These are phyloP conservation scores for Saitoella complicata DNA, from an alignment of 805 yeast genomes.

Conservation along the genomic window DNA sequence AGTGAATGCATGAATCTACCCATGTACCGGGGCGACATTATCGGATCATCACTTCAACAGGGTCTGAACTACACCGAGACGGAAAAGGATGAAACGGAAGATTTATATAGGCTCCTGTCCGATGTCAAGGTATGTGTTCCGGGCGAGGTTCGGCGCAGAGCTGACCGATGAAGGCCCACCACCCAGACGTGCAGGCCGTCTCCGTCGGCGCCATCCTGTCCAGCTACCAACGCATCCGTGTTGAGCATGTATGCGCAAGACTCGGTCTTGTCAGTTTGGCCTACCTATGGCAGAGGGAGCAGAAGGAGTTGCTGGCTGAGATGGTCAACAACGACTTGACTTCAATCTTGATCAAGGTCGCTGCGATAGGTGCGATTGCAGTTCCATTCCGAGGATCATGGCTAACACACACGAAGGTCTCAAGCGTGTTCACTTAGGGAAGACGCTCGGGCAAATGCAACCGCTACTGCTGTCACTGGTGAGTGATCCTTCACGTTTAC, in stretches of 20 bases:
- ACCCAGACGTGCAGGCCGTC: conserved; percentile 69
- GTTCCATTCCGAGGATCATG: no score
- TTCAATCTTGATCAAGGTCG: conserved; percentile 81
- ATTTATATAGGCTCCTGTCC: conserved; percentile 39
- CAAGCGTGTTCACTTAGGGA: conserved; percentile 47
- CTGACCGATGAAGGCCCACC: conserved; percentile 16
- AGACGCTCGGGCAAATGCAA: conserved; percentile 42
- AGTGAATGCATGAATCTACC: conserved; percentile 64
- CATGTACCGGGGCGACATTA: conserved; percentile 49
- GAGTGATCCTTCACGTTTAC: conserved; percentile 4
- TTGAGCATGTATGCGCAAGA: conserved; percentile 74
- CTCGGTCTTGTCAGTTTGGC: conserved; percentile 54
- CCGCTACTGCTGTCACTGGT: conserved; percentile 23
- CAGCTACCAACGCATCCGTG: conserved; percentile 87
- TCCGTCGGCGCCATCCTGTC: conserved; percentile 94
- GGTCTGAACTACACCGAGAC: conserved; percentile 55
- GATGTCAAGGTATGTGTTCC: conserved; percentile 23
- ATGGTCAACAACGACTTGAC: conserved; percentile 55
- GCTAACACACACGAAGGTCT: conserved; percentile 26
- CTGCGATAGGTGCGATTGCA: conserved; percentile 43
- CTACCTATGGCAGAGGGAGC: conserved; percentile 83
- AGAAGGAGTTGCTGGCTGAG: conserved; percentile 60
- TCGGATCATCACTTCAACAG: conserved; percentile 47
- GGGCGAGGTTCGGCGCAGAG: not conserved
- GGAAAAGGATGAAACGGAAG: conserved; percentile 73